Percentiles rank a stretch among this genome's conserved stretches.
Conservation (phyloP, 352 stramenopile genomes). For the Phytophthora sp. region DNA sequence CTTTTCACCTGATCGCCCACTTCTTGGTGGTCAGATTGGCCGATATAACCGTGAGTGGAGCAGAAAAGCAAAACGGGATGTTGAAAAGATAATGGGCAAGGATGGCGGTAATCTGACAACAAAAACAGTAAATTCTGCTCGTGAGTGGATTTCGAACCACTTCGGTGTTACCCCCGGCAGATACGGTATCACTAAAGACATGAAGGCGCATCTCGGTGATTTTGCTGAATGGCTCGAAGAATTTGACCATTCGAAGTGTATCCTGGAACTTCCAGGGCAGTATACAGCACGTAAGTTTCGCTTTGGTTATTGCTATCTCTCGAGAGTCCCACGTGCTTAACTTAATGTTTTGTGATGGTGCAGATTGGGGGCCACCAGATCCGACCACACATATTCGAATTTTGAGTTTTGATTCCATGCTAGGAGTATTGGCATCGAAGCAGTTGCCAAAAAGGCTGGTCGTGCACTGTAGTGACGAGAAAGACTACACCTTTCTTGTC, state of each 20-base stretch:
- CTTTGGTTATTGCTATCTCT: no score
- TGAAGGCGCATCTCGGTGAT: slow-evolving; percentile 78
- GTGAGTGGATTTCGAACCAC: slow-evolving; percentile 74
- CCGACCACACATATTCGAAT: slow-evolving; percentile 67
- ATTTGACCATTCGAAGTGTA: slow-evolving; percentile 75
- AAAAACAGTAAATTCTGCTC: slow-evolving; percentile 59
- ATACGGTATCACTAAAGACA: slow-evolving; percentile 79
- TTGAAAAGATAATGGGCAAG: slow-evolving; percentile 81
- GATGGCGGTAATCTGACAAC: slow-evolving; percentile 56
- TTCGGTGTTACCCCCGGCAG: slow-evolving; percentile 76
- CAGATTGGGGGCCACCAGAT: slow-evolving; percentile 80
- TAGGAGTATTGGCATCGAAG: slow-evolving; percentile 86
- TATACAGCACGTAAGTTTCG: slow-evolving; percentile 68
- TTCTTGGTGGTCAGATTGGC: slow-evolving; percentile 67
- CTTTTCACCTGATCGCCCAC: slow-evolving; percentile 53
- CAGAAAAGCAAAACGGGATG: slow-evolving; percentile 49
- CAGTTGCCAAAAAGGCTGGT: slow-evolving; percentile 85
- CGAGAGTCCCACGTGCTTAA: background rate
- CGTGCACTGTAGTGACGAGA: slow-evolving; percentile 83
- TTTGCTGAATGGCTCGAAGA: slow-evolving; percentile 89
- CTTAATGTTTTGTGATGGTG: background rate
- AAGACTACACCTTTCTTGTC: slow-evolving; percentile 86
- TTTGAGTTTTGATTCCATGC: slow-evolving; percentile 74
- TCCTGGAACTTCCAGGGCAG: slow-evolving; percentile 81
- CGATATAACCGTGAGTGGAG: slow-evolving; percentile 83